Conservation (phyloP, 176 grass and related monocot genomes). For the Alloteropsis semialata region DNA sequence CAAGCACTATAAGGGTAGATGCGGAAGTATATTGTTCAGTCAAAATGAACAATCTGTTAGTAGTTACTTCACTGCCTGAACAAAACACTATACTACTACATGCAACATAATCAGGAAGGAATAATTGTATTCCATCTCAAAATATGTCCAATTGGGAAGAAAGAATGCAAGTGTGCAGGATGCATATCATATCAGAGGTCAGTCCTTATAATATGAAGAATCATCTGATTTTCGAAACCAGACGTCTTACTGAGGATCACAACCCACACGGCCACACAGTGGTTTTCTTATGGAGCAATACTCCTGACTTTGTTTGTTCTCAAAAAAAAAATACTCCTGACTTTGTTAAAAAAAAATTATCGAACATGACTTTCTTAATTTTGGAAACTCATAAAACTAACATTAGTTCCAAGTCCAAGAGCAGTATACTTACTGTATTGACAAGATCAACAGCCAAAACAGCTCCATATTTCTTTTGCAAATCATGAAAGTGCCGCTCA, state of each 20-base stretch:
- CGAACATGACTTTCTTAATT: no score
- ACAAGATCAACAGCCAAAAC: conserved; percentile 89
- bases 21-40: not conserved
- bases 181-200: conserved; percentile 20
- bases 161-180: not conserved
- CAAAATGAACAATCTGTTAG: not conserved
- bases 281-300: not conserved
- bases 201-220: conserved; percentile 6
- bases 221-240: not conserved
- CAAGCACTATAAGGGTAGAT: not conserved
- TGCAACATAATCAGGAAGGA: not conserved
- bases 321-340: not conserved
- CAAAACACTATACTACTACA: not conserved
- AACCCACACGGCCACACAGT: not conserved
- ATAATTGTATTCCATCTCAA: conserved; percentile 13
- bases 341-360: no score
- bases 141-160: not conserved
- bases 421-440: conserved; percentile 65
- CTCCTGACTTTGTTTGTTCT: no score
- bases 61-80: not conserved
- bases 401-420: not conserved
- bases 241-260: not conserved
- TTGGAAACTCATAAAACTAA: not conserved
- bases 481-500: conserved; percentile 79
- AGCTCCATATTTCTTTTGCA: conserved; percentile 90